A percentile compares a stretch with the other conserved stretches of the same genome.
These are phyloP conservation scores for Neoascochyta sp. DNA, from an alignment of 2,329 filamentous ascomycete species.

Conservation along the genomic window DNA sequence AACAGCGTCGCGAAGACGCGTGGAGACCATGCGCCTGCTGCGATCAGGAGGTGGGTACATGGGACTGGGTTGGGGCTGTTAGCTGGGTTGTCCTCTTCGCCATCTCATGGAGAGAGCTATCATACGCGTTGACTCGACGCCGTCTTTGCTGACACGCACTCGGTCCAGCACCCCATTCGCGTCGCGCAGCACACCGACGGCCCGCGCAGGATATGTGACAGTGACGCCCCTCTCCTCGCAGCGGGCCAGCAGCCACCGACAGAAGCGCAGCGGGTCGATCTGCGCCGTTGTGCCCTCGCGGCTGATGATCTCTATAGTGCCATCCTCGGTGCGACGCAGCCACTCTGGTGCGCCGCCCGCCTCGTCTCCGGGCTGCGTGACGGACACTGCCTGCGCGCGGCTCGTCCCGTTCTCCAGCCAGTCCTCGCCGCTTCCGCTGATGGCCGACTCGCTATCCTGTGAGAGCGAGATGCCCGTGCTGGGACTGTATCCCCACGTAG, in stretches of 20 bases:
- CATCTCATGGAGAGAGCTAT: no score
- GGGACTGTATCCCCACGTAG: slow-evolving; percentile 57
- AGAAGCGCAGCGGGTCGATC: slow-evolving; percentile 66
- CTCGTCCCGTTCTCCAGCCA: slow-evolving; percentile 65
- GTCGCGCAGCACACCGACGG: slow-evolving; percentile 53
- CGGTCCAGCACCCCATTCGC: slow-evolving; percentile 49
- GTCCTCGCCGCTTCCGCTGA: slow-evolving; percentile 53
- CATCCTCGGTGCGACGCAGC: slow-evolving; percentile 55
- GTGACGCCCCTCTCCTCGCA: slow-evolving; percentile 60
- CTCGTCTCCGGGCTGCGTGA: slow-evolving; percentile 26
- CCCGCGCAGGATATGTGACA: slow-evolving; percentile 62
- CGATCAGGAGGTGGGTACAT: slow-evolving; percentile 63
- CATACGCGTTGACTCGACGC: slow-evolving; percentile 10
- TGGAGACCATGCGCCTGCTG: slow-evolving; percentile 69
- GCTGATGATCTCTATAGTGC: slow-evolving; percentile 59
- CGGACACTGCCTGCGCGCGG: slow-evolving; percentile 52
- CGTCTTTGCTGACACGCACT: slow-evolving; percentile 37
- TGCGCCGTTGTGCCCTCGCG: slow-evolving; percentile 60
- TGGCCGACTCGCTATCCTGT: slow-evolving; percentile 44
- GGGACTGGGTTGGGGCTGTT: slow-evolving; percentile 47
- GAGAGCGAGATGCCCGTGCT: slow-evolving; percentile 58
- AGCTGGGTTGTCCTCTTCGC: no score
- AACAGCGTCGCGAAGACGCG: slow-evolving; percentile 64
- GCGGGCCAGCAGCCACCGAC: slow-evolving; percentile 59
- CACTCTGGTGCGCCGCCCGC: slow-evolving; percentile 50